Base-by-base conservation (phyloP, 331 rosid species). In the Malus hybrid region DNA sequence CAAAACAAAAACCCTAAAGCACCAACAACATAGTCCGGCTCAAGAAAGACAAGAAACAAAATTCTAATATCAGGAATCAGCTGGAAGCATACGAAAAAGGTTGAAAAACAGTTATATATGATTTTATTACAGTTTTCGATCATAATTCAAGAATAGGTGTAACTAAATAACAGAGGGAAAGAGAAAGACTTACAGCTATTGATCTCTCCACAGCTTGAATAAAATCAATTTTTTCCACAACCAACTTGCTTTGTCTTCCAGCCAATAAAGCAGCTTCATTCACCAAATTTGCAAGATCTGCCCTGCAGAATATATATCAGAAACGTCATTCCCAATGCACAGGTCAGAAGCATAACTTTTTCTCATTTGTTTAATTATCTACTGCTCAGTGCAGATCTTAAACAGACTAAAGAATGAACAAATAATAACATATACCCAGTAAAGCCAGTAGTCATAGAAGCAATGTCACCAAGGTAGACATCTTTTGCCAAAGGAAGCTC, bases 251-350 rank as follows among this genome's bases (percentile, higher is more conserved):
- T 73, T 88, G 87, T 81, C 98, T 88, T 86, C 98, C 97, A 61
- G 98, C 98, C 77, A 93, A 81, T 73, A 93, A 81, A 72, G 98
- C 98, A 32, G 98, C 98, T 81, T 93, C 98, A 79, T 93, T 93
- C 68, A 89, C 98, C 57, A 93, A 83, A 88, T 93, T 93, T 70
- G 98, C 98, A 22, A 93, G 98, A 85, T 93, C 98, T 6, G 98
- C 97, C 81, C 98, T 93, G 91, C 73, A 84, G 14, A 15, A 73
- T 50, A 65, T 18, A 70, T 64, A 77, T 16, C 54, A 50, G 69
- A 77, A 76, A 24, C 3, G 34, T 70, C 67, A 75, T 14, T 20
- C 28, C 24, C 54, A 56, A 29, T 7, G 39, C 4, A 54, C 10
- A 8, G 10, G 19, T 6, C 63, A 19, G 10, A 48, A 61, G 4